Percentiles rank a stretch among this genome's conserved stretches.
phyloP scores from a whole-genome alignment of 2,329 filamentous ascomycete species.

The Alternaria solani region DNA sequence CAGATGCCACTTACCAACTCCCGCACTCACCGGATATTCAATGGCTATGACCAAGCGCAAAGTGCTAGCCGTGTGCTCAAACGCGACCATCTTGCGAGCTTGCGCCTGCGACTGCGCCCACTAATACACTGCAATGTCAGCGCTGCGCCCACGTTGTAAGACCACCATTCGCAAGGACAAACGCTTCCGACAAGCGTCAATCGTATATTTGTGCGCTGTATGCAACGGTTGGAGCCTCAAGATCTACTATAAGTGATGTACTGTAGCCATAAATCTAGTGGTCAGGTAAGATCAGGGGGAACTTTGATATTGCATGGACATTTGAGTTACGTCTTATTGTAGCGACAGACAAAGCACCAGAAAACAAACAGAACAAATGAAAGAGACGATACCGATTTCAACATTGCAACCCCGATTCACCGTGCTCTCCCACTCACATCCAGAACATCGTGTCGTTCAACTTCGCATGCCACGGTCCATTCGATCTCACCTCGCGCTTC shows the following conservation, averaged over 20 bases:
- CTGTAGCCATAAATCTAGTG: too few relatives aligned
- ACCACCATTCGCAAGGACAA: background rate
- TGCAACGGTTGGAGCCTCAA: too few relatives aligned
- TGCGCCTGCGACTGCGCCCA: background rate
- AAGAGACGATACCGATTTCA: too few relatives aligned
- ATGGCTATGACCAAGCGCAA: background rate
- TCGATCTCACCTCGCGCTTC: background rate
- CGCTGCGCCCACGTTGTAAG: background rate
- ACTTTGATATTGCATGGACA: background rate
- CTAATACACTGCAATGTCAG: background rate
- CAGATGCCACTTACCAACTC: background rate
- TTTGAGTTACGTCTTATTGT: background rate
- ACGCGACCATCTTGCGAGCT: background rate
- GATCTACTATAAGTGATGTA: too few relatives aligned
- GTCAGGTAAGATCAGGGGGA: too few relatives aligned
- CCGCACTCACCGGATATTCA: background rate
- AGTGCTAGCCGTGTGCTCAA: background rate
- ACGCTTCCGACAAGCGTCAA: background rate
- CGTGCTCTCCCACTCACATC: conserved; percentile 9
- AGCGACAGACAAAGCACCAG: background rate
- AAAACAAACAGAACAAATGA: too few relatives aligned
- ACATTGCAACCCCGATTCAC: too few relatives aligned
- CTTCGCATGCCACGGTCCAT: conserved; percentile 11
- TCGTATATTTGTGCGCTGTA: background rate
- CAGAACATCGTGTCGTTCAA: conserved; percentile 16